These are phyloP conservation scores for Crucibulum laeve DNA, from an alignment of 768 basidiomycete genomes.

Conservation along the genomic window DNA sequence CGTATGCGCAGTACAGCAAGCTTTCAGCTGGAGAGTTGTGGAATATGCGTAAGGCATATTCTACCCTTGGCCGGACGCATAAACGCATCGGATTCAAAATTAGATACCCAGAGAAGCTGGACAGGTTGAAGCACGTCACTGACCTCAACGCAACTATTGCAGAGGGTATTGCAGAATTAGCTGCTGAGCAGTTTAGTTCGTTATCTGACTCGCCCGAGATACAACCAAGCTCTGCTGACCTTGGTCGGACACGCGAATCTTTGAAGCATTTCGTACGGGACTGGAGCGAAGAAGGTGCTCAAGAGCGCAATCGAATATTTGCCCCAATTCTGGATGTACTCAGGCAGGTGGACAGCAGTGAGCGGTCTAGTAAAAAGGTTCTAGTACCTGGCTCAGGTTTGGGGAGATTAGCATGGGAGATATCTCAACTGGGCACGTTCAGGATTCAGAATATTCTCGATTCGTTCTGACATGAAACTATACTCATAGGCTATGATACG, in stretches of 20 bases:
- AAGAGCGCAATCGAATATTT: conserved; percentile 54
- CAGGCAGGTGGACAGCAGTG: conserved; percentile 16
- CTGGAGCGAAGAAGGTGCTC: conserved; percentile 56
- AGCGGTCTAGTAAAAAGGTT: conserved; percentile 32
- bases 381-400: conserved; percentile 65
- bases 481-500: conserved; percentile 42
- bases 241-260: conserved; percentile 50
- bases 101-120: conserved; percentile 52
- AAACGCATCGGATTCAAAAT: conserved; percentile 42
- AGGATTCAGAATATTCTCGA: not conserved
- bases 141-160: conserved; percentile 32
- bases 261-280: conserved; percentile 70
- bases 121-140: conserved; percentile 35
- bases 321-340: conserved; percentile 52
- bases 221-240: conserved; percentile 25
- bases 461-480: conserved; percentile 5
- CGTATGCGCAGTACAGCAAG: conserved; percentile 38
- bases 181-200: conserved; percentile 16
- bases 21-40: conserved; percentile 37
- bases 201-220: conserved; percentile 10
- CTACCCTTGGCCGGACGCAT: conserved; percentile 36
- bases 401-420: conserved; percentile 65
- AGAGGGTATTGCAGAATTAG: conserved; percentile 32
- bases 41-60: conserved; percentile 38
- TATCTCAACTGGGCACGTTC: conserved; percentile 49